Evolutionary conservation across 345 rosid genomes (phyloP), one percentile per base, ranked within the genome.

Genomic region (Moricandia arvensis): DNA sequence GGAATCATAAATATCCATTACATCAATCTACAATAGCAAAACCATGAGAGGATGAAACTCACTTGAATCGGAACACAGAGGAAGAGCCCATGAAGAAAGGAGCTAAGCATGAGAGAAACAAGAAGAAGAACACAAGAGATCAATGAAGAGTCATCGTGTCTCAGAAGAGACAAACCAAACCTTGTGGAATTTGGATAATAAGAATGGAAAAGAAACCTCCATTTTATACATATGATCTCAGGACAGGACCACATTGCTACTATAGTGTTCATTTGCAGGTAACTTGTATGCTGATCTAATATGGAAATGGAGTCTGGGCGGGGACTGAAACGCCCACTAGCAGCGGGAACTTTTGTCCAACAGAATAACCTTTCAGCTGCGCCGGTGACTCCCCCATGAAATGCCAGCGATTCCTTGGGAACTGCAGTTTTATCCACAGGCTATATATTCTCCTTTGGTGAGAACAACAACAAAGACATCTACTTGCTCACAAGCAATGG

Each of bases 11-110:
- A 66, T 38, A 38, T 38, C 45, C 45, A 38, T 38, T 38, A 10
- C 12, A 35, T 35, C 41, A 35, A 35, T 8, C 64, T 8, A 38
- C 1, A 38, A 68, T 49, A 3, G 12, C 45, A 47, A 57, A 41
- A 1, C 49, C 47, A 27, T 51, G 45, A 53, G 66, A 10, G 0
- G 3, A 66, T 12, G 59, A 33, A 43, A 82, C 90, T 80, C 51
- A 88, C 96, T 75, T 72, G 93, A 88, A 87, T 90, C 81, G 71
- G 80, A 84, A 65, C 93, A 90, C 15, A 87, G 80, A 24, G 96
- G 91, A 80, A 75, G 83, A 65, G 93, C 84, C 80, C 37, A 73
- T 11, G 84, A 83, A 74, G 85, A 82, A 78, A 71, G 45, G 74
- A 78, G 64, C 74, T 27, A 87, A 85, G 77, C 82, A 29, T 62